A percentile compares a stretch with the other conserved stretches of the same genome.
Evolutionary conservation across 73 alveolate species (phyloP).

Genomic region (Blepharisma japonicum): DNA sequence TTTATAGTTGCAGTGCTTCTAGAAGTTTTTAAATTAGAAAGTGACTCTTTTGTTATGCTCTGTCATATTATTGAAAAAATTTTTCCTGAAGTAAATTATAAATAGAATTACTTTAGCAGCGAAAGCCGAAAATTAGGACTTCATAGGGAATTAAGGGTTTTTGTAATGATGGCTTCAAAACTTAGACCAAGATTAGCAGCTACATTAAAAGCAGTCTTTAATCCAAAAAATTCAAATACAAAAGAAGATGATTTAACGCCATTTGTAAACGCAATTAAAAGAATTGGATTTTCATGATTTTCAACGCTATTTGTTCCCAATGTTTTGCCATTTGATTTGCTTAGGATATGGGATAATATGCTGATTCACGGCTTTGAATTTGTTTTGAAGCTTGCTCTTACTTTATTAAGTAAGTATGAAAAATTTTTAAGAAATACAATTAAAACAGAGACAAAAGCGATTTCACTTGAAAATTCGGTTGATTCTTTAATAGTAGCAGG

Average conservation of each 20-base stretch:
- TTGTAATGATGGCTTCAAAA: neutral
- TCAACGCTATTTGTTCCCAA: too few species aligned
- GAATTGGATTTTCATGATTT: neutral
- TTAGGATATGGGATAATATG: slow-evolving; percentile 18
- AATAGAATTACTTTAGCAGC: neutral
- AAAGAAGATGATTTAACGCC: neutral
- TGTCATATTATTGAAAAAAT: slow-evolving; percentile 26
- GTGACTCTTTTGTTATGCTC: neutral
- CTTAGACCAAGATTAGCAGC: neutral
- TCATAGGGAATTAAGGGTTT: neutral
- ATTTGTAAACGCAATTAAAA: neutral
- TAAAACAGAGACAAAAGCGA: neutral
- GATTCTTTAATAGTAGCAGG: slow-evolving; percentile 3
- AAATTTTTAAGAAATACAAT: neutral
- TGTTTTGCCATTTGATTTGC: too few species aligned
- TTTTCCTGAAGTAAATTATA: slow-evolving; percentile 5
- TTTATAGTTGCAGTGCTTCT: neutral
- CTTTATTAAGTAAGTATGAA: neutral
- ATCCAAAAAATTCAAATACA: neutral
- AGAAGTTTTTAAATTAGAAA: neutral
- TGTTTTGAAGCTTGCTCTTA: neutral
- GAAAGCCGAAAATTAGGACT: neutral
- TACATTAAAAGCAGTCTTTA: slow-evolving; percentile 8
- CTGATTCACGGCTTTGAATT: neutral
- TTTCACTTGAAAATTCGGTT: neutral